Evolutionary conservation across 805 yeast species (phyloP), one percentile per base, ranked within the genome.

Genomic region (Kodamaea kaohsiungensis): DNA sequence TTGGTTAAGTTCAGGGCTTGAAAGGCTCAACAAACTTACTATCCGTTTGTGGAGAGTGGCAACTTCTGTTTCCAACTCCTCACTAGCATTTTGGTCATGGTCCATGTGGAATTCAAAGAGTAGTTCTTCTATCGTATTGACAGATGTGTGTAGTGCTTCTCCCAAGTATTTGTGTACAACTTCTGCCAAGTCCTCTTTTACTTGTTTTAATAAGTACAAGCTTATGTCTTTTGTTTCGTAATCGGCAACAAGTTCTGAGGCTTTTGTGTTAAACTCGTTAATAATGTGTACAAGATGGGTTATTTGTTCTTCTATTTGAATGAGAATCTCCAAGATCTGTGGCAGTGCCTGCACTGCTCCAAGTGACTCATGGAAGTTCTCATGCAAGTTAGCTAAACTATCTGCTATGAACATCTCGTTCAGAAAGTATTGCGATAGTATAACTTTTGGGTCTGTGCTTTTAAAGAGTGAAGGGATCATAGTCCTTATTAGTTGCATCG

Each of bases 371-470:
- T 47, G 42, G 16, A 59, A 56, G 48, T 49, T 56, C 30, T 53
- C 57, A 5, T 38, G 48, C 18, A 59, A 52, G 46, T 48, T 51
- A 43, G 45, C 48, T 22, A 59, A 54, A 40, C 48, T 54, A 13
- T 59, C 53, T 18, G 61, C 61, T 37, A 51, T 54, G 25, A 59
- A 59, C 15, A 59, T 30, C 54, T 59, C 59, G 43, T 59, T 59
- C 51, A 55, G 53, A 49, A 59, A 59, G 49, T 48, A 57, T 30
- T 54, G 59, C 7, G 49, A 10, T 25, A 49, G 47, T 37, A 46
- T 51, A 38, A 35, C 48, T 12, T 37, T 19, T 8, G 52, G 47
- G 47, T 49, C 47, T 7, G 27, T 19, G 30, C 48, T 42, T 45
- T 47, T 51, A 30, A 37, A 47, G 3, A 51, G 18, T n/a, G 52